These are phyloP conservation scores for Penicillium riverlandense DNA, from an alignment of 495 filamentous ascomycete genomes.

Conservation along the genomic window DNA sequence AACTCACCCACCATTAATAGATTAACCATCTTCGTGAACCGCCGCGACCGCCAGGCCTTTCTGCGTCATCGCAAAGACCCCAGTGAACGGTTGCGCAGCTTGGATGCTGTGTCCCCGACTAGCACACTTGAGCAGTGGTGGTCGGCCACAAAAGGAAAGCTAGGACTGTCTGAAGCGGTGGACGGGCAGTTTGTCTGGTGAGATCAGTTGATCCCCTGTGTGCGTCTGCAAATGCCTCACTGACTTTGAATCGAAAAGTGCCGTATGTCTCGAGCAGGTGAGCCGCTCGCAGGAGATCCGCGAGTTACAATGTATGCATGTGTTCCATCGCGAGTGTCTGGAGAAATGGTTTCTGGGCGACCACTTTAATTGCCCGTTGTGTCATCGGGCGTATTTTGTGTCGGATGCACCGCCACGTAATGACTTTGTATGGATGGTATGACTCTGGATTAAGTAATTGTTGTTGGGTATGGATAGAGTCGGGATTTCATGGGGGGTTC, in stretches of 20 bases:
- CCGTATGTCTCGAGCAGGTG: constrained; percentile 38
- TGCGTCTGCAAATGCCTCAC: not conserved
- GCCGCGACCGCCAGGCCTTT: constrained; percentile 21
- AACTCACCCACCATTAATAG: constrained; percentile 9
- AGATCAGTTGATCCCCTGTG: not conserved
- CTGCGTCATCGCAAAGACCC: constrained; percentile 20
- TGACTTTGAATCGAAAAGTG: constrained; percentile 12
- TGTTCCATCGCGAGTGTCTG: constrained; percentile 40
- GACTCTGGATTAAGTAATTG: constrained; percentile 2
- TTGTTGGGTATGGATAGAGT: no score
- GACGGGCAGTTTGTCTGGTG: constrained; percentile 41
- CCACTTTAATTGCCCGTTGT: constrained; percentile 39
- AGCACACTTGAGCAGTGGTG: constrained; percentile 40
- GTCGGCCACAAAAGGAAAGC: constrained; percentile 26
- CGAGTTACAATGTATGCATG: constrained; percentile 37
- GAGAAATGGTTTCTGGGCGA: constrained; percentile 40
- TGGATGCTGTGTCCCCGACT: constrained; percentile 33
- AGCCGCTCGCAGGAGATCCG: constrained; percentile 32
- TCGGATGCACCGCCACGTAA: constrained; percentile 24
- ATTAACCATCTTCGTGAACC: constrained; percentile 31
- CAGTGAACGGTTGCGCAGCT: constrained; percentile 27
- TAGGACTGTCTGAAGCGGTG: constrained; percentile 27
- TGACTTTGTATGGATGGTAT: constrained; percentile 40
- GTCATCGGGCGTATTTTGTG: constrained; percentile 33
- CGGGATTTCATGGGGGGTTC: no score